phyloP scores from a whole-genome alignment of 495 filamentous ascomycete genomes.

The Tuber brumale region DNA sequence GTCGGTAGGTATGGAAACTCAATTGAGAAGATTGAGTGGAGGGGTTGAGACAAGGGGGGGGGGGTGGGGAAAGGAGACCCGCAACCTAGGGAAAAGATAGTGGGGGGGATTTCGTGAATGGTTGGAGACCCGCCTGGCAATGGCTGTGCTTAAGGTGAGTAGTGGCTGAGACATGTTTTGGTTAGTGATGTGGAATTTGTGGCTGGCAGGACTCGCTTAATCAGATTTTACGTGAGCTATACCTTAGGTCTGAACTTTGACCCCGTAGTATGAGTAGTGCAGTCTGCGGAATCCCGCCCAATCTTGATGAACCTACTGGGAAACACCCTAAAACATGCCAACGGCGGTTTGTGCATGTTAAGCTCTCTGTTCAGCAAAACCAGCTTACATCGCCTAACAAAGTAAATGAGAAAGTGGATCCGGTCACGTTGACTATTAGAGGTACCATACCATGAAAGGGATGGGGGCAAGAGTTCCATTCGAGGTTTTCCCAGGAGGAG shows the following conservation, averaged over 20 bases:
- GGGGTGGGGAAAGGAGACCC: slow-evolving; percentile 2
- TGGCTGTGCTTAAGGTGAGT: neutral
- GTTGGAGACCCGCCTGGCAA: slow-evolving; percentile 24
- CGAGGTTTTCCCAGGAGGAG: slow-evolving; percentile 63
- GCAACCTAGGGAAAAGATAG: slow-evolving; percentile 10
- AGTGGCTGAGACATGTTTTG: neutral
- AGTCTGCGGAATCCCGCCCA: slow-evolving; percentile 58
- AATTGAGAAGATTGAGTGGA: slow-evolving; percentile 32
- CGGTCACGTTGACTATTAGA: slow-evolving; percentile 47
- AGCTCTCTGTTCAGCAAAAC: slow-evolving; percentile 46
- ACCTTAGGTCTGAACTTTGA: neutral
- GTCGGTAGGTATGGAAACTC: slow-evolving; percentile 9
- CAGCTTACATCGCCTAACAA: slow-evolving; percentile 24
- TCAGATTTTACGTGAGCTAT: neutral
- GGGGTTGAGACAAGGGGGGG: slow-evolving; percentile 11
- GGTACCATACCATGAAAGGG: slow-evolving; percentile 61
- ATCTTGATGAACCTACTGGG: slow-evolving; percentile 73
- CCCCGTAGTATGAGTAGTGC: no score
- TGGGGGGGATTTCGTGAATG: slow-evolving; percentile 13
- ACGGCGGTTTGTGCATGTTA: slow-evolving; percentile 57
- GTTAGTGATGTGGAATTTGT: neutral
- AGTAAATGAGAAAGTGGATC: slow-evolving; percentile 2
- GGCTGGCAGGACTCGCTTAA: neutral
- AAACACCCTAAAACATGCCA: slow-evolving; percentile 75
- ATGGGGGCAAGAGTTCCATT: slow-evolving; percentile 58